phyloP scores from a whole-genome alignment of 1,284 basidiomycete species.

The Trichosporon ovoides region DNA sequence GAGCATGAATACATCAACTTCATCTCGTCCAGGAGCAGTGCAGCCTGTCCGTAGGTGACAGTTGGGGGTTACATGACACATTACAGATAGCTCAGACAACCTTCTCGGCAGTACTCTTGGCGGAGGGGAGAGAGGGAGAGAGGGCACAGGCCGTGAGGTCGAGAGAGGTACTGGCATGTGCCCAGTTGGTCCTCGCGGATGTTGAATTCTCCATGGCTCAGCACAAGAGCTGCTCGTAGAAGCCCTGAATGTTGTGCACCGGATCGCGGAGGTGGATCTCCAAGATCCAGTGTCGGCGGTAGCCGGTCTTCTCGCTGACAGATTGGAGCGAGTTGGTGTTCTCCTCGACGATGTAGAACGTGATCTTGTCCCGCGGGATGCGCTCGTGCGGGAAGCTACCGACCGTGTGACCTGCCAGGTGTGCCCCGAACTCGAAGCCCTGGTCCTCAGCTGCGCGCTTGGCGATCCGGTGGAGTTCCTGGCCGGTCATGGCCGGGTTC shows the following conservation, averaged over 20 bases:
- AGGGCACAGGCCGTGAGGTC: too few relatives aligned
- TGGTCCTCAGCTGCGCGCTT: not conserved
- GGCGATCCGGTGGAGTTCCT: constrained; percentile 17
- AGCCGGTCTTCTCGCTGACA: constrained; percentile 10
- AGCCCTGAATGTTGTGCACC: constrained; percentile 13
- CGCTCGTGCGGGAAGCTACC: constrained; percentile 21
- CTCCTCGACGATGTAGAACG: constrained; percentile 17
- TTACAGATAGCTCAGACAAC: too few relatives aligned
- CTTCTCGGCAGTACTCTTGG: too few relatives aligned
- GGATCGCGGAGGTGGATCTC: constrained; percentile 18
- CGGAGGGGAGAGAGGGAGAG: too few relatives aligned
- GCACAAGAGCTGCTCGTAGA: constrained; percentile 19
- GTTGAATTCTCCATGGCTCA: not conserved
- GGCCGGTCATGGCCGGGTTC: constrained; percentile 15
- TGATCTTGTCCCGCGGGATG: constrained; percentile 20
- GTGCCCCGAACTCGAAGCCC: constrained; percentile 17
- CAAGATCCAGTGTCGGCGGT: constrained; percentile 19
- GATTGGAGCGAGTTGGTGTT: constrained; percentile 10
- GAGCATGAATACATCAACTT: too few relatives aligned
- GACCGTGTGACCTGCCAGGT: constrained; percentile 15
- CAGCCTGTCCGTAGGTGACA: too few relatives aligned
- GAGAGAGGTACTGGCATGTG: too few relatives aligned
- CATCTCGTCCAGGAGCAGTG: too few relatives aligned
- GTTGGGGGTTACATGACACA: too few relatives aligned
- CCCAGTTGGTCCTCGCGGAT: too few relatives aligned